Percentiles rank a stretch among this genome's conserved stretches.
phyloP scores from a whole-genome alignment of 495 filamentous ascomycete species.

The Corynascus novoguineensis region DNA sequence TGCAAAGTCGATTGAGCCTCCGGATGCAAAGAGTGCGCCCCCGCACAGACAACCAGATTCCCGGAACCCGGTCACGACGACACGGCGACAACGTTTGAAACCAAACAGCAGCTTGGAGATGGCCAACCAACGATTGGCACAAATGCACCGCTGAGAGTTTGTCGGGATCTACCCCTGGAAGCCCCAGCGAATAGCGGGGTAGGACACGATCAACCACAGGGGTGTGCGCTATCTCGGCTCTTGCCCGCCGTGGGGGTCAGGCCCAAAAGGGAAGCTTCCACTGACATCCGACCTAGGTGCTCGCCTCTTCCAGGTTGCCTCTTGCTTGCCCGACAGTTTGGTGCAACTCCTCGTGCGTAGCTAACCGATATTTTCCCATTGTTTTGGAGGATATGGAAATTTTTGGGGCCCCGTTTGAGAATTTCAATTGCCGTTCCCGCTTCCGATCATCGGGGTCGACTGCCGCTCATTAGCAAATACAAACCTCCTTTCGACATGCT shows the following conservation, averaged over 20 bases:
- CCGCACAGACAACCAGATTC: slow-evolving; percentile 5
- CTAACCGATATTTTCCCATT: too few relatives aligned
- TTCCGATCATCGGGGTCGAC: not conserved
- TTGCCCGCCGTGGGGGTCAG: slow-evolving; percentile 7
- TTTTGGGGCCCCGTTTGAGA: too few relatives aligned
- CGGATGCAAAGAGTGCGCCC: not conserved
- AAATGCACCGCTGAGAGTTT: not conserved
- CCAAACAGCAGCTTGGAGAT: not conserved
- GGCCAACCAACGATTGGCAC: not conserved
- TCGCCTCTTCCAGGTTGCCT: too few relatives aligned
- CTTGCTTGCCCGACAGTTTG: not conserved
- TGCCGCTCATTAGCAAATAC: not conserved
- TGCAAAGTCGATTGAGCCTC: too few relatives aligned
- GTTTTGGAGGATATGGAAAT: too few relatives aligned
- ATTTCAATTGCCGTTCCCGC: not conserved
- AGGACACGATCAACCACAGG: not conserved
- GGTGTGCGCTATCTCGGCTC: not conserved
- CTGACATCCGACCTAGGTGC: not conserved
- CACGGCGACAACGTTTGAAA: not conserved
- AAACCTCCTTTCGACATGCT: slow-evolving; percentile 5
- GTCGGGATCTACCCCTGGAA: slow-evolving; percentile 1
- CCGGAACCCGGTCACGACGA: not conserved
- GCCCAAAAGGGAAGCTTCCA: slow-evolving; percentile 4
- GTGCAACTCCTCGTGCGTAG: too few relatives aligned
- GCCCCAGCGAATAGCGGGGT: not conserved